These are phyloP conservation scores for Leccinum aurantiacum DNA, from an alignment of 768 basidiomycete species.

Conservation along the genomic window DNA sequence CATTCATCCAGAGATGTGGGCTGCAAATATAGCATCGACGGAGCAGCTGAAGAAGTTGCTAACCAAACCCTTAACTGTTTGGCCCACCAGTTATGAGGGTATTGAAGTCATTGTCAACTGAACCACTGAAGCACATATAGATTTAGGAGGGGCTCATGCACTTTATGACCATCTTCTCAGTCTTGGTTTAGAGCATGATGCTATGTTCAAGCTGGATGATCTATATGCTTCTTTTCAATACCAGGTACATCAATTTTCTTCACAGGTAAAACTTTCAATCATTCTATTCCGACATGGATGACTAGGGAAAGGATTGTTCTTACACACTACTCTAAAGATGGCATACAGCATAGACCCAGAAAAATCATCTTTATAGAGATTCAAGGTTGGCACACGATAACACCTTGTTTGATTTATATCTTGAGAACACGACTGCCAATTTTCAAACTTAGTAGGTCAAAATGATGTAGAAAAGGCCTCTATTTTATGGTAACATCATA, in stretches of 20 bases:
- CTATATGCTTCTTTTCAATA: neutral
- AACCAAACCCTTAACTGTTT: neutral
- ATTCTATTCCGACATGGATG: neutral
- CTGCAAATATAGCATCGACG: neutral
- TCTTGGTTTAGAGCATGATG: neutral
- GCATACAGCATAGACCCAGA: neutral
- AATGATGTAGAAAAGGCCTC: no score
- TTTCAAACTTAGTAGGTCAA: no score
- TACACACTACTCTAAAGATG: neutral
- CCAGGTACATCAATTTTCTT: neutral
- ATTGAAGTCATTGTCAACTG: neutral
- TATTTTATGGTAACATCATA: no score
- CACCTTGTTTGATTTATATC: no score
- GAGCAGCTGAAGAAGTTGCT: neutral
- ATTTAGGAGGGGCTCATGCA: neutral
- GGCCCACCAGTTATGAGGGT: neutral
- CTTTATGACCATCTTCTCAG: neutral
- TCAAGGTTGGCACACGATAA: no score
- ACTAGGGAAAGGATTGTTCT: neutral
- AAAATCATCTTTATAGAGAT: no score
- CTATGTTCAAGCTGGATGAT: neutral
- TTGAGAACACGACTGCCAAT: no score
- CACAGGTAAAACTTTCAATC: neutral
- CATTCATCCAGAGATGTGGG: neutral
- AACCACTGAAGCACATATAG: neutral